These are phyloP conservation scores for Wilcoxina mikolae DNA, from an alignment of 495 filamentous ascomycete genomes.

Conservation along the genomic window DNA sequence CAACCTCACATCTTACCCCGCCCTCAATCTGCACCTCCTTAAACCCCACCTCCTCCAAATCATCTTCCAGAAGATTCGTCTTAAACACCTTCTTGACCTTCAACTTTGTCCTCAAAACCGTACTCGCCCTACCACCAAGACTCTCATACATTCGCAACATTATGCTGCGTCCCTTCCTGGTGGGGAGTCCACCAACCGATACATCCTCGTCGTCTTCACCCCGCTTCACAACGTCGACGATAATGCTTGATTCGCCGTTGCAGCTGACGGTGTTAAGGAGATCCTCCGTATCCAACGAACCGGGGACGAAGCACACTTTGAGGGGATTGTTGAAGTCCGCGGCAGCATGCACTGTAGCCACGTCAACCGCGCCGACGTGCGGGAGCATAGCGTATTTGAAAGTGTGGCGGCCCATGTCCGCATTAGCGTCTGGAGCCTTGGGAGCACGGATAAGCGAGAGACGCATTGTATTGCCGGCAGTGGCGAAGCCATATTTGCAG, in stretches of 20 bases:
- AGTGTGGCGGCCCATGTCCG: constrained; percentile 84
- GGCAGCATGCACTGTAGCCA: constrained; percentile 63
- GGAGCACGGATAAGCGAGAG: constrained; percentile 75
- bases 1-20: constrained; percentile 37
- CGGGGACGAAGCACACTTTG: constrained; percentile 25
- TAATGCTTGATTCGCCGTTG: constrained; percentile 26
- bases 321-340: constrained; percentile 84
- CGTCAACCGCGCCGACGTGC: constrained; percentile 54
- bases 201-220: constrained; percentile 94
- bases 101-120: constrained; percentile 47
- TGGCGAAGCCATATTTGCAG: constrained; percentile 93
- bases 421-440: constrained; percentile 92
- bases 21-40: constrained; percentile 34
- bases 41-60: constrained; percentile 41
- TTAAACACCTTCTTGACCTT: constrained; percentile 62
- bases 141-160: constrained; percentile 79
- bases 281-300: too few relatives aligned
- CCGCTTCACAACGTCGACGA: constrained; percentile 42
- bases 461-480: constrained; percentile 79
- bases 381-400: constrained; percentile 89
- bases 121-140: constrained; percentile 66
- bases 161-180: constrained; percentile 57
- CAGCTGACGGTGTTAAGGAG: constrained; percentile 29
- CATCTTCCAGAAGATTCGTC: constrained; percentile 66
- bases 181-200: constrained; percentile 50